Evolutionary conservation across 2,329 filamentous ascomycete genomes (phyloP), one percentile per base, ranked within the genome.

Genomic region (Fusarium udum): DNA sequence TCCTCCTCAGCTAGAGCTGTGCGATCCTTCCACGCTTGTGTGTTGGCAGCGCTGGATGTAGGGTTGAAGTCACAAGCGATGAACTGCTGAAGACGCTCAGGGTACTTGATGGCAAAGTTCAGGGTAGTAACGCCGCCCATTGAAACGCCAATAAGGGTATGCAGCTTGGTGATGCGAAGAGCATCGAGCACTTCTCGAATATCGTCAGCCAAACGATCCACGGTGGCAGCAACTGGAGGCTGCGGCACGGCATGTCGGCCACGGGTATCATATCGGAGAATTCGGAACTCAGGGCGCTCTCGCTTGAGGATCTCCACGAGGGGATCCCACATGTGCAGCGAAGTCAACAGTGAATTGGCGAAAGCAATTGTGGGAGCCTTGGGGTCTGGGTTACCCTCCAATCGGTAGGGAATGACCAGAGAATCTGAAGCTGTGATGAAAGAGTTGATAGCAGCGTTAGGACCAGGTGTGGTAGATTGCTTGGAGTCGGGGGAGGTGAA

Each of bases 51-150:
- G 67, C 92, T 93, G 0, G 92, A 91, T 10, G 89, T 87, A 13
- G 89, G 87, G 80, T 95, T 95, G 78, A 94, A 97, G 81, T 96
- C 93, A 81, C 93, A 95, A 7, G 91, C 87, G 28, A 95, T 85
- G 79, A 95, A 93, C 12, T 85, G 85, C 4, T 77, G 79, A 20
- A 94, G 82, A 48, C 89, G 86, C 3, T 83, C 71, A 0, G 93
- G 91, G 76, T 93, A 87, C 45, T 86, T 86, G 57, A 97, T 87
- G 0, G 92, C 92, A 58, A 92, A 91, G 79, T 92, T 91, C 56
- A 96, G 87, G 2, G 91, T 87, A 3, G 94, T 96, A 5, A 92
- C 93, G 59, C 94, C 94, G 71, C 94, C 94, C 80, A 96, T 90
- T 40, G 91, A 93, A 7, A 97, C 94, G 26, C 94, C 94, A 26